These are phyloP conservation scores for Cyanophora paradoxa DNA, from an alignment of 78 protist species.

Conservation along the genomic window DNA sequence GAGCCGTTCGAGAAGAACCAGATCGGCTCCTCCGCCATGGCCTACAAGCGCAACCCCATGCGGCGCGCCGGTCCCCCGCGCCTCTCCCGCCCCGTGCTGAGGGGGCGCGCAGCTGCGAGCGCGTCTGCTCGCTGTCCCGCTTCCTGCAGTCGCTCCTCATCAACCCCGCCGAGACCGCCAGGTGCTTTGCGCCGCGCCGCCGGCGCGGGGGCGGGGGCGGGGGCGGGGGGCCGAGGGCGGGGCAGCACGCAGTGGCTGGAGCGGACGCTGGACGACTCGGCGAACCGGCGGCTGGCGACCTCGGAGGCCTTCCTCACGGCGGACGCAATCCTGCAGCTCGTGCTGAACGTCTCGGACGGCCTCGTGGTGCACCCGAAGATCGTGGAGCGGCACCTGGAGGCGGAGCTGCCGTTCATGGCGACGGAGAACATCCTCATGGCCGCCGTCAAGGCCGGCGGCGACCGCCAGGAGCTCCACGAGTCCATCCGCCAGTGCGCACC, in stretches of 20 bases:
- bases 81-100: background rate
- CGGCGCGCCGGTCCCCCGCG: background rate
- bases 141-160: slow-evolving; percentile 37
- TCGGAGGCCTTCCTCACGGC: slow-evolving; percentile 42
- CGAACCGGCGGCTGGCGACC: slow-evolving; percentile 45
- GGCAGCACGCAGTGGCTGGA: slow-evolving; percentile 61
- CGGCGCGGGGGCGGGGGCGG: too few species aligned
- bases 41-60: slow-evolving; percentile 68
- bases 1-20: slow-evolving; percentile 60
- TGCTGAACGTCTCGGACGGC: slow-evolving; percentile 40
- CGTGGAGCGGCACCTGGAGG: slow-evolving; percentile 16
- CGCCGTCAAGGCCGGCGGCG: slow-evolving; percentile 58
- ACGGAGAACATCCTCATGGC: slow-evolving; percentile 70
- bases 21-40: slow-evolving; percentile 58
- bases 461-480: slow-evolving; percentile 63
- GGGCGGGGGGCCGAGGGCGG: too few species aligned
- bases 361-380: slow-evolving; percentile 44
- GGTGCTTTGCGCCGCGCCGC: too few species aligned
- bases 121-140: slow-evolving; percentile 44
- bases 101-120: slow-evolving; percentile 10
- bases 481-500: slow-evolving; percentile 44
- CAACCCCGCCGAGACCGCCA: slow-evolving; percentile 16
- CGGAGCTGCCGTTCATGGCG: slow-evolving; percentile 66
- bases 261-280: slow-evolving; percentile 63
- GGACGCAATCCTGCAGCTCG: slow-evolving; percentile 22